Base-by-base conservation (phyloP, 1,284 basidiomycete species). In the Athelia sp. region DNA sequence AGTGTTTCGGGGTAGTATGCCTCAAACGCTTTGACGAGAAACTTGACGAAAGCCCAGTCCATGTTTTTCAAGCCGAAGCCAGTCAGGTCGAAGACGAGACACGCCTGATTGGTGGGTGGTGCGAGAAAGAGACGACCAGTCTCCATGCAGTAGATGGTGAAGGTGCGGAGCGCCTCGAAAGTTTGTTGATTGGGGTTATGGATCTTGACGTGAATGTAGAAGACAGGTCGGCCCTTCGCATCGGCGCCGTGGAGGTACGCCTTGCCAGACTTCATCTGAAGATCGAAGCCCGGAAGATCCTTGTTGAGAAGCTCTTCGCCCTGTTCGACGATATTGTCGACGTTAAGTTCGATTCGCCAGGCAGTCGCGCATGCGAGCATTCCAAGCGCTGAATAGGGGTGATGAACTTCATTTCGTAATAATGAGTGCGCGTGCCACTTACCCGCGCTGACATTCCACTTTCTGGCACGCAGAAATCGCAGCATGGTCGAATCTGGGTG, bases 181-280 rank as follows among this genome's bases (percentile, higher is more conserved):
- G 36, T 40, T 21, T 40, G 36, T 21, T 40, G 36, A 9, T n/a
- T 6, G 6, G 36, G 15, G n/a, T 40, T n/a, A n/a, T 40, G 36
- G 19, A 40, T 40, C 36, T 21, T 6, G 15, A 40, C 36, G n/a
- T 40, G 36, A n/a, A 40, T 40, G 19, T 40, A 40, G 36, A 40
- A 8, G 36, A 40, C 36, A 9, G 15, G 6, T 4, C 36, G 36
- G 19, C 19, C 19, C 19, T 40, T 6, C 6, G 15, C 19, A 21
- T 40, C 36, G 6, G 36, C 9, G 36, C 36, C 36, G 15, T 40
- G 36, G 19, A 40, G 19, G 15, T 40, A 40, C 8, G 36, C 6
- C 36, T 40, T 40, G 6, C 36, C n/a, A n/a, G 36, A 40, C 36
- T n/a, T 40, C 36, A 40, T 40, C 36, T 40, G 36, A n/a, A 40